Percentiles rank a stretch among this genome's conserved stretches.
phyloP scores from a whole-genome alignment of 768 basidiomycete species.

The Boletales sp. region DNA sequence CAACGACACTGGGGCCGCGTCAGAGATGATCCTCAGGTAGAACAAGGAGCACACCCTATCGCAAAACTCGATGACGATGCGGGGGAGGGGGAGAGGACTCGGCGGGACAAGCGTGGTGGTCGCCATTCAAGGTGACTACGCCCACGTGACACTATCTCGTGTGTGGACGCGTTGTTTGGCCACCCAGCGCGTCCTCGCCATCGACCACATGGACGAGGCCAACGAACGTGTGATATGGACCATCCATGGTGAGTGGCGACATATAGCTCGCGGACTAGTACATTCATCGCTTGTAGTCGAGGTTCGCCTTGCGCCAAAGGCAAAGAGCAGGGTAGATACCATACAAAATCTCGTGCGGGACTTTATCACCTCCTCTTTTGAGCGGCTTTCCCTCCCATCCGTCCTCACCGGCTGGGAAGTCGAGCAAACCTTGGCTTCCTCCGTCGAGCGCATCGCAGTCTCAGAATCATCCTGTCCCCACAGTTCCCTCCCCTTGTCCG shows the following conservation, averaged over 20 bases:
- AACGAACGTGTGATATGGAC: constrained; percentile 46
- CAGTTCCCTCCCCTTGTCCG: constrained; percentile 50
- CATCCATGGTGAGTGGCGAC: constrained; percentile 53
- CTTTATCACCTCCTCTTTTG: constrained; percentile 54
- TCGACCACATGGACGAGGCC: constrained; percentile 10
- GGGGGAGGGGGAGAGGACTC: constrained; percentile 42
- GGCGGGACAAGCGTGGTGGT: constrained; percentile 32
- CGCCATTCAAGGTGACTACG: constrained; percentile 18
- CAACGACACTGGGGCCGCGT: constrained; percentile 64
- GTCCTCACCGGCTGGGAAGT: constrained; percentile 78
- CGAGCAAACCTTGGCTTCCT: constrained; percentile 61
- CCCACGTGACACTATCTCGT: constrained; percentile 32
- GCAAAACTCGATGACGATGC: constrained; percentile 88
- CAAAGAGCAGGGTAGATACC: constrained; percentile 73
- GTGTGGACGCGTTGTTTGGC: constrained; percentile 53
- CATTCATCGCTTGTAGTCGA: constrained; percentile 54
- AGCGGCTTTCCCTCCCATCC: constrained; percentile 67
- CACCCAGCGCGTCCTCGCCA: constrained; percentile 14
- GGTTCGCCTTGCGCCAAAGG: constrained; percentile 66
- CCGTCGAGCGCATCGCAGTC: constrained; percentile 73
- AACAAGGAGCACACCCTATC: constrained; percentile 59
- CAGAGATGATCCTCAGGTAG: not conserved
- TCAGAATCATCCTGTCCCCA: constrained; percentile 68
- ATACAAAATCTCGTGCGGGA: constrained; percentile 61
- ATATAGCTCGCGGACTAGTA: not conserved